Evolutionary conservation across 192 early-diverging fungal genomes (phyloP), one percentile per base, ranked within the genome.

Genomic region (Coemansia sp.): DNA sequence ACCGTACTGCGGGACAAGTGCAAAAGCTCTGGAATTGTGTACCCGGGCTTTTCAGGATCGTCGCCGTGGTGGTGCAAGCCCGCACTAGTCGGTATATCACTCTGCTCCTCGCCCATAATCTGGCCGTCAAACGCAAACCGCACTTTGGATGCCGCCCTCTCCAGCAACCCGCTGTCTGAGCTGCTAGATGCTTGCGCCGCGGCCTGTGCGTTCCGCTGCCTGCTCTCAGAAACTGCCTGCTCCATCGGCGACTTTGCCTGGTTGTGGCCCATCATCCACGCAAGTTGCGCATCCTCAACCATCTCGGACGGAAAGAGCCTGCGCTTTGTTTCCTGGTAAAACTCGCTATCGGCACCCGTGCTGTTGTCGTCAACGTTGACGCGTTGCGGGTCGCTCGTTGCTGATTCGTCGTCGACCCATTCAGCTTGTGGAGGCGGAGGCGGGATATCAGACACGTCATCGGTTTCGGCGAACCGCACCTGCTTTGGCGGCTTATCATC

Each of bases 51-150:
- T 0, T 87, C 87, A 10, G 95, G 93, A 26, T 91, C 85, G 17
- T 89, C 87, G 6, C 93, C 93, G 62, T 97, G 95, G 72, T 97
- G 95, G 80, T 96, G 92, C 10, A 97, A 77, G 5, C 92, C 95
- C 1, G 75, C 71, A 57, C 88, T 77, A 0, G 77, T 68, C 1
- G 90, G 87, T 1, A 88, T 71, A 2, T 91, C 77, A 4, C 49
- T 26, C n/a, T 64, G 59, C 10, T 68, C 68, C n/a, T 76, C 77
- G 11, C 83, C 79, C 38, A 95, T 69, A 6, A 93, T 79, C 22
- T 81, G 74, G 10, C 93, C 95, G 25, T 86, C 71, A 50, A 97
- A 92, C 35, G 90, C 91, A 68, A 96, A 96, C 31, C 95, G 84
- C 19, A 86, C 65, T 22, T 84, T 79, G 0, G 86, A 74, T 4